Percentiles rank a stretch among this genome's conserved stretches.
These are phyloP conservation scores for Pseudogymnoascus sp. DNA, from an alignment of 2,329 filamentous ascomycete genomes.

Conservation along the genomic window DNA sequence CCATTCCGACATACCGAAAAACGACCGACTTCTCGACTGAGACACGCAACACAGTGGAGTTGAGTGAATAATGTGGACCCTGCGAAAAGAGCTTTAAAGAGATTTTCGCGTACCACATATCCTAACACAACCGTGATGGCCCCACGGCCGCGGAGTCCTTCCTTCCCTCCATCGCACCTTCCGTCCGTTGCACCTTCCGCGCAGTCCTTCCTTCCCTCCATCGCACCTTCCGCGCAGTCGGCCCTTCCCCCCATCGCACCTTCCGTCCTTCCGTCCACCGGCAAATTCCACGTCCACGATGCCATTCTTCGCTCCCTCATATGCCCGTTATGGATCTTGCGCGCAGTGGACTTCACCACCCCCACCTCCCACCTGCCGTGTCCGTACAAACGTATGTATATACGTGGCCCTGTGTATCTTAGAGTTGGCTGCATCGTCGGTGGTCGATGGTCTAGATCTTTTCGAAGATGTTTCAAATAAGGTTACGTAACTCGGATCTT, in stretches of 20 bases:
- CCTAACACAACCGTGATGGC: neutral
- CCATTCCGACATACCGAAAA: neutral
- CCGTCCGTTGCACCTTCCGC: neutral
- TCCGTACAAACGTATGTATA: neutral
- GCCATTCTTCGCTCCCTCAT: neutral
- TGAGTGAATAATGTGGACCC: conserved; percentile 1
- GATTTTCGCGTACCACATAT: neutral
- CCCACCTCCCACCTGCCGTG: neutral
- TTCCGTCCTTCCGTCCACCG: neutral
- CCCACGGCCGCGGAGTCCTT: neutral
- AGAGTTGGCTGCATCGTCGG: neutral
- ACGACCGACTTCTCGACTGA: neutral
- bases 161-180: neutral
- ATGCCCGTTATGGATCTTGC: neutral
- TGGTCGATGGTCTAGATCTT: neutral
- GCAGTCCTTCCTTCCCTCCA: neutral
- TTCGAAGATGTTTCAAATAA: neutral
- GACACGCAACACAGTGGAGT: neutral
- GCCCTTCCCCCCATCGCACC: neutral
- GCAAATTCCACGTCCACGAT: neutral
- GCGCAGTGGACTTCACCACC: neutral
- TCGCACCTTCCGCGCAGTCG: neutral
- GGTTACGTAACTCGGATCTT: conserved; percentile 6
- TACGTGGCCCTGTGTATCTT: neutral
- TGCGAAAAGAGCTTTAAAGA: neutral